A percentile compares a stretch with the other conserved stretches of the same genome.
Conservation (phyloP, 495 filamentous ascomycete genomes). For the Sordaria brevicollis region DNA sequence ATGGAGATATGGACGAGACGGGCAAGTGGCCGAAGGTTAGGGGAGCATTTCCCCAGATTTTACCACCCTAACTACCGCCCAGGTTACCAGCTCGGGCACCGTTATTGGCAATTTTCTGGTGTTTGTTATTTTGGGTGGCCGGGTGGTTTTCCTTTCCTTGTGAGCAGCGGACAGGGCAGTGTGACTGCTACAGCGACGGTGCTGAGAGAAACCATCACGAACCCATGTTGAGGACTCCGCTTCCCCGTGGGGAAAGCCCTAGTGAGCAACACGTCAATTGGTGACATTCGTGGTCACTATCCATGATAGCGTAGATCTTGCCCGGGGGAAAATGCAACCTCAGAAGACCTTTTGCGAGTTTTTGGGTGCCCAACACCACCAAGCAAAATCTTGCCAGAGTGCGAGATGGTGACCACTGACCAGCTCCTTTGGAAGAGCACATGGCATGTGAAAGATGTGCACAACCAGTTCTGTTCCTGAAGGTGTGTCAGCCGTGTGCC, state of each 20-base stretch:
- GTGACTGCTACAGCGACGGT: background rate
- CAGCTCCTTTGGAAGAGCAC: background rate
- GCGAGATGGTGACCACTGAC: background rate
- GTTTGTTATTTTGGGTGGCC: background rate
- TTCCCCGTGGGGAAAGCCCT: background rate
- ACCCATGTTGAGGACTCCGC: background rate
- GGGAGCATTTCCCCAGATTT: background rate
- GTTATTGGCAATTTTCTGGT: background rate
- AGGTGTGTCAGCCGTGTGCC: background rate
- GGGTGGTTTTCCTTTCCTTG: background rate
- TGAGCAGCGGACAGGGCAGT: background rate
- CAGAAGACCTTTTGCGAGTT: background rate
- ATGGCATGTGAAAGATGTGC: background rate
- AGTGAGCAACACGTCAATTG: background rate
- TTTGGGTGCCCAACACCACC: background rate
- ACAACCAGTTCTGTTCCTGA: background rate
- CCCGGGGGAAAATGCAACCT: background rate
- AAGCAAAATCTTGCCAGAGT: background rate
- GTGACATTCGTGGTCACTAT: background rate
- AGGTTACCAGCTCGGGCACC: background rate
- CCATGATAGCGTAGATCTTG: background rate
- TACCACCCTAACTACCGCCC: background rate
- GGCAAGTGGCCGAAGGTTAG: constrained; percentile 13
- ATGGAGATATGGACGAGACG: constrained; percentile 14
- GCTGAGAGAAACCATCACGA: background rate